These are phyloP conservation scores for Picea abies DNA, from an alignment of 83 land plant genomes.

Conservation along the genomic window DNA sequence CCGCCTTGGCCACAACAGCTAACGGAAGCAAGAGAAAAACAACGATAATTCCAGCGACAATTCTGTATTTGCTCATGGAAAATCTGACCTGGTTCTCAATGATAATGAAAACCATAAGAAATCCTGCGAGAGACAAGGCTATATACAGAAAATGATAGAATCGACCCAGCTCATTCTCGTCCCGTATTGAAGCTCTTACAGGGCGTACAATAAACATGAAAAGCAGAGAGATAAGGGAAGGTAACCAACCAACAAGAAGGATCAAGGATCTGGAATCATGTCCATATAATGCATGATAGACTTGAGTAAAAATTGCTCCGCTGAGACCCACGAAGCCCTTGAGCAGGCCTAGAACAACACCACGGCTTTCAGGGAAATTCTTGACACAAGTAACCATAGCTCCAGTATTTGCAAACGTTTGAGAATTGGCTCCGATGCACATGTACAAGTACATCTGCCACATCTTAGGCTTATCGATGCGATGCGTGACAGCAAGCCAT, in stretches of 20 bases:
- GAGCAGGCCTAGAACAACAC: conserved; percentile 40
- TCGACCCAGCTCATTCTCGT: conserved; percentile 24
- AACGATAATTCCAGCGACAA: not conserved
- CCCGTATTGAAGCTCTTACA: too few relatives aligned
- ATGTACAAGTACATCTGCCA: conserved; percentile 38
- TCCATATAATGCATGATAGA: conserved; percentile 26
- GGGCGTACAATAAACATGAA: not conserved
- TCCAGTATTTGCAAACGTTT: conserved; percentile 35
- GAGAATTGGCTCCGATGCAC: conserved; percentile 28
- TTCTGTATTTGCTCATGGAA: not conserved
- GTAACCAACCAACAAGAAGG: conserved; percentile 25
- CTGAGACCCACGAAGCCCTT: conserved; percentile 29
- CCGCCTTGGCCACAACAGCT: not conserved
- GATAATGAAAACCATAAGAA: conserved; percentile 28
- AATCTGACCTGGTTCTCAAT: not conserved
- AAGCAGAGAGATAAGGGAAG: conserved; percentile 18
- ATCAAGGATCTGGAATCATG: conserved; percentile 16
- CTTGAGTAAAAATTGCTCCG: conserved; percentile 27
- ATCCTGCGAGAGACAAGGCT: conserved; percentile 47
- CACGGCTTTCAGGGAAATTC: conserved; percentile 41
- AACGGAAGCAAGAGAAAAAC: not conserved
- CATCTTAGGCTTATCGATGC: conserved; percentile 8
- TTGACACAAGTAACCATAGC: conserved; percentile 42
- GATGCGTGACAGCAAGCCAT: conserved; percentile 41
- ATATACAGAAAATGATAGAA: conserved; percentile 57